These are phyloP conservation scores for Termitomyces eurrhizus DNA, from an alignment of 768 basidiomycete species.

Conservation along the genomic window DNA sequence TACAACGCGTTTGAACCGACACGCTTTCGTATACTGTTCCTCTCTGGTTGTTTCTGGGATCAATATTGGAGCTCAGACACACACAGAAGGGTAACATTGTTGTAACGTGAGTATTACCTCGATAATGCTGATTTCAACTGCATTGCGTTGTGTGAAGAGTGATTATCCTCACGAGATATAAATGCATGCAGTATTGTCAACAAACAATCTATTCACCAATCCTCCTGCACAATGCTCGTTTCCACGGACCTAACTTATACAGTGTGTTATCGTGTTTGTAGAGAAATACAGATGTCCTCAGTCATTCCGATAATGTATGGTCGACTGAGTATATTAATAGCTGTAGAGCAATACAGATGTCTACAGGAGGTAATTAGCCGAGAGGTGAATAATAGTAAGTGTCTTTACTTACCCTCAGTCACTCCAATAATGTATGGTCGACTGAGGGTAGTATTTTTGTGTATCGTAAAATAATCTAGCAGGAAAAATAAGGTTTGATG, in stretches of 20 bases:
- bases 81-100: slow-evolving; percentile 57
- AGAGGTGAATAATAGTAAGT: no score
- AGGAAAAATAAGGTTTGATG: no score
- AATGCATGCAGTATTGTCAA: slow-evolving; percentile 49
- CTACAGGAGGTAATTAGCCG: no score
- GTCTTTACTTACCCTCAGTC: no score
- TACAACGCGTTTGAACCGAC: slow-evolving; percentile 70
- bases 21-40: slow-evolving; percentile 60
- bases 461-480: no score
- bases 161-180: slow-evolving; percentile 68
- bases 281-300: no score
- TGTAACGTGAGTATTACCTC: slow-evolving; percentile 46
- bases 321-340: no score
- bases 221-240: slow-evolving; percentile 19
- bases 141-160: slow-evolving; percentile 36
- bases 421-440: no score
- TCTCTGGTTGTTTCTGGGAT: slow-evolving; percentile 2
- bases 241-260: slow-evolving; percentile 52
- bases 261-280: slow-evolving; percentile 42
- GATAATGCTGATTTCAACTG: background rate
- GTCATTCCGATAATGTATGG: no score
- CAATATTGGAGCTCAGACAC: slow-evolving; percentile 41
- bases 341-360: no score
- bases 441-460: no score
- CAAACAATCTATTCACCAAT: background rate